Percentiles rank a stretch among this genome's conserved stretches.
phyloP scores from a whole-genome alignment of 345 rosid species.

The Hibiscus mutabilis region DNA sequence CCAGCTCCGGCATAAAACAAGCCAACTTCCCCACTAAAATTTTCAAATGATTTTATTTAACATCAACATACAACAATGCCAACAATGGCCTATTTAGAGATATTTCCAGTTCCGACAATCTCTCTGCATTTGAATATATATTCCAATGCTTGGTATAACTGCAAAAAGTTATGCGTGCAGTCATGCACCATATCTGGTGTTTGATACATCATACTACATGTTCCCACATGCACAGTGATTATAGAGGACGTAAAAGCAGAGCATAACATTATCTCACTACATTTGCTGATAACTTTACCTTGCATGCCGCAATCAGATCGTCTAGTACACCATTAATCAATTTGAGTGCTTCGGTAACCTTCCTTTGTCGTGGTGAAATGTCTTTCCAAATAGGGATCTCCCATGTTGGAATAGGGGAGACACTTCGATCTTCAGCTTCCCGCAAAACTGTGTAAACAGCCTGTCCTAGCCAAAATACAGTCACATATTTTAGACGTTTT shows the following conservation, averaged over 20 bases:
- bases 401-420: conserved; percentile 88
- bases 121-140: not conserved
- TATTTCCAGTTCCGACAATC: not conserved
- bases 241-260: not conserved
- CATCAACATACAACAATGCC: not conserved
- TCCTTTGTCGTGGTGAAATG: conserved; percentile 77
- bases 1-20: no score
- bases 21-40: not conserved
- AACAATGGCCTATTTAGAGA: not conserved
- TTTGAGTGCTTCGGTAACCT: conserved; percentile 66
- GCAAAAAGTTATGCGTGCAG: not conserved
- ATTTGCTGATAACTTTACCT: conserved; percentile 39
- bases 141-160: not conserved
- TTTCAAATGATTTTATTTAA: not conserved
- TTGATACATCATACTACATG: not conserved
- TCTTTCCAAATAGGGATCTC: conserved; percentile 94
- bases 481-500: conserved; percentile 4
- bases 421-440: conserved; percentile 96
- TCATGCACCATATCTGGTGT: not conserved
- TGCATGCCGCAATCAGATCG: conserved; percentile 73
- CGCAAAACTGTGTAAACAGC: conserved; percentile 88
- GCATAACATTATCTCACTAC: not conserved
- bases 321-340: conserved; percentile 70
- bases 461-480: conserved; percentile 31
- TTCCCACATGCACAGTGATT: not conserved